Base-by-base conservation (phyloP, 2,329 filamentous ascomycete genomes). In the Xylariales sp. region DNA sequence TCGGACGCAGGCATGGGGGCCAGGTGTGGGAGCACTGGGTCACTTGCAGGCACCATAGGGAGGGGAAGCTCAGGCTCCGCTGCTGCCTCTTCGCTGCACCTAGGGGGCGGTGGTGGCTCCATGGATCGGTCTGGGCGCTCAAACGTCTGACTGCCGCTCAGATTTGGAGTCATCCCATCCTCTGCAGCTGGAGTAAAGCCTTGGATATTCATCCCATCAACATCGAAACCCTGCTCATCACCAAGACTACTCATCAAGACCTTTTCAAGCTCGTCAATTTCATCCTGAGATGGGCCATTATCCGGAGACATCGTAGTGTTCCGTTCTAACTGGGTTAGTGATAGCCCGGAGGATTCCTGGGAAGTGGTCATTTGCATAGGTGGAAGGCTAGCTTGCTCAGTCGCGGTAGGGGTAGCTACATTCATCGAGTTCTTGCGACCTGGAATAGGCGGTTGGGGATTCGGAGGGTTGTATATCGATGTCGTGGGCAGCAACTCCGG, bases 21-120 rank as follows among this genome's bases (percentile, higher is more conserved):
- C 20, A 59, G 39, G 5, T 49, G 50, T 6, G 50, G 51, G 21
- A 54, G 51, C 20, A 65, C 52, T 2, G 70, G 66, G 38, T 77
- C 72, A 40, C 72, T 76, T 6, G 70, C 69, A 6, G 71, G 65
- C 13, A 69, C 50, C 18, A 37, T 42, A 5, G 56, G 38, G 12
- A 15, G 18, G 5, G 59, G 52, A 6, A 66, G 54, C 27, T 59
- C 56, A 2, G 52, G 51, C 36, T 62, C 57, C 12, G 41, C 27
- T 24, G 43, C 45, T 23, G 43, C 37, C 30, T 48, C 44, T 8
- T 45, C 48, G n/a, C 29, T 44, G n/a, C 43, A 41, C 15, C 44
- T 45, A 13, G 49, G 42, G 11, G 45, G 29, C 11, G 32, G 37
- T 3, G 50, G 53, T n/a, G 43, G 47, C 17, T 51, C 49, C 45